Evolutionary conservation across 2,329 filamentous ascomycete species (phyloP), one percentile per base, ranked within the genome.

Genomic region (Aspergillus brunneoviolaceus): DNA sequence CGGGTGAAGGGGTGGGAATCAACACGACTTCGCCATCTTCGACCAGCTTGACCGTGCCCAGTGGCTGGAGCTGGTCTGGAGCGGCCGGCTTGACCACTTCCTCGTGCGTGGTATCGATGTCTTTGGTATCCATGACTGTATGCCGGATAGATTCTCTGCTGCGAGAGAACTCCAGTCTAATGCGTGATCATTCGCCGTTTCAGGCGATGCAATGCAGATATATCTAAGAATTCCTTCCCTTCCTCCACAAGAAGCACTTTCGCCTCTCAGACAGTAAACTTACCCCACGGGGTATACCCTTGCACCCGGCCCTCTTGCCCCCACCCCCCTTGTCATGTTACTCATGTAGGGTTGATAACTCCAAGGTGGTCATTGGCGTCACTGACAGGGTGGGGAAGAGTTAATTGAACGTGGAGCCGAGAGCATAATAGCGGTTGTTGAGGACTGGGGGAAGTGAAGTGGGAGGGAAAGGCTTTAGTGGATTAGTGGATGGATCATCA

Each of bases 1-100:
- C 57, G 3, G 49, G 27, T 10, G 60, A 62, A 1, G 60, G 60
- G 2, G 60, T 59, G 2, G 60, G 60, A 12, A 62, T 59, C 31
- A 62, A 42, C 14, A 62, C 25, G 2, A 55, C 49, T 16, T 62
- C 57, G 2, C 47, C 54, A 14, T 55, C 60, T 14, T 55, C 53
- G n/a, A 62, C 42, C 1, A 62, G 53, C 2, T 57, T 58, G n/a
- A 62, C 57, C 19, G 52, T 55, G 35, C 52, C 52, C 16, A 45
- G 29, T n/a, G 52, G 52, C 19, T 55, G 27, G 4, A 21, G n/a
- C n/a, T 14, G 27, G 12, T 33, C 39, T 33, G 16, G n/a, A 3
- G 19, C 39, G 23, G n/a, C 23, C 6, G 16, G 39, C 25, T 48
- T 55, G 39, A 45, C 52, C 7, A 55, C 23, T 21, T 55, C 52